Evolutionary conservation across 1,284 basidiomycete species (phyloP).

Genomic region (Apiotrichum gracile): DNA sequence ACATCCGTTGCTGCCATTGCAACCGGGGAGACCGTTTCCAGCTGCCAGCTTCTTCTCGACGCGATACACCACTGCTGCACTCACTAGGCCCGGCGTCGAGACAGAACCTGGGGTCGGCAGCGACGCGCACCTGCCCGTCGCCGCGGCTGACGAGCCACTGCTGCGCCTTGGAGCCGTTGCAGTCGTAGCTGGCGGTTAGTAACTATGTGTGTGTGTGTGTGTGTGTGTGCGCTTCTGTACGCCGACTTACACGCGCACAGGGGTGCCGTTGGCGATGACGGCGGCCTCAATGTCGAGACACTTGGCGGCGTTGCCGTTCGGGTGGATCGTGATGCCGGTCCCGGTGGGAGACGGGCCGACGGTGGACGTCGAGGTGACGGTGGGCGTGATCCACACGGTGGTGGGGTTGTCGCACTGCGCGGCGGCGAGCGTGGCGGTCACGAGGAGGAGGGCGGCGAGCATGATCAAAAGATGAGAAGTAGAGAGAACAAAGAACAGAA

Average conservation of each 20-base stretch:
- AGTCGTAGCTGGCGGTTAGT: slow-evolving; percentile 17
- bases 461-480: slow-evolving; percentile 4
- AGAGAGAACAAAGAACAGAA: not conserved
- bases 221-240: not conserved
- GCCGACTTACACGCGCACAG: slow-evolving; percentile 9
- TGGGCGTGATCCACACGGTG: slow-evolving; percentile 8
- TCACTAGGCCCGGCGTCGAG: slow-evolving; percentile 22
- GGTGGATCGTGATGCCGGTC: slow-evolving; percentile 26
- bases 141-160: slow-evolving; percentile 20
- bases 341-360: slow-evolving; percentile 9
- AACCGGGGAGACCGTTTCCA: too few species aligned
- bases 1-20: too few species aligned
- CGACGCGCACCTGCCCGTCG: slow-evolving; percentile 22
- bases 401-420: slow-evolving; percentile 8
- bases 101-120: slow-evolving; percentile 28
- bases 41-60: too few species aligned
- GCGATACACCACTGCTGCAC: too few species aligned
- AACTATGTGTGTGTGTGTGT: not conserved
- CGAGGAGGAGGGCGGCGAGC: slow-evolving; percentile 8
- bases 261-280: slow-evolving; percentile 13
- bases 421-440: slow-evolving; percentile 9
- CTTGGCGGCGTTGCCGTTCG: slow-evolving; percentile 25
- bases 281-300: slow-evolving; percentile 22
- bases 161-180: slow-evolving; percentile 30
- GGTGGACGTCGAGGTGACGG: not conserved